Evolutionary conservation across 306 rosid genomes (phyloP).

Genomic region (Cicer arietinum): DNA sequence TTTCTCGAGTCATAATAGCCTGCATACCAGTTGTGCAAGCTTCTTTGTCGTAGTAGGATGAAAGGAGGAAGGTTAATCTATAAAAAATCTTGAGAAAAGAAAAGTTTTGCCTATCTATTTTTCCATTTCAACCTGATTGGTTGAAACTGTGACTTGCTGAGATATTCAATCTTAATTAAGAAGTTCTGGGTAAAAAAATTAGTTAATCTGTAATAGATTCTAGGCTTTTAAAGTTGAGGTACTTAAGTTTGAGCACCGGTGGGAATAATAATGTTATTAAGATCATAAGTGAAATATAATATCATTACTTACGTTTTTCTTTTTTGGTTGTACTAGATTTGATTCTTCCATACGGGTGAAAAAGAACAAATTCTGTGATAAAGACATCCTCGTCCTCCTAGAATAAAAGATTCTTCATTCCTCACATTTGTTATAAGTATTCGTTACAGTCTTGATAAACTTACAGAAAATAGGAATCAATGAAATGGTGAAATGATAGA

Average conservation of each 20-base stretch:
- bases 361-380: background rate
- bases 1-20: background rate
- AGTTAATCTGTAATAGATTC: background rate
- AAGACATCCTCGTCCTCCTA: background rate
- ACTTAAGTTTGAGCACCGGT: background rate
- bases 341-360: background rate
- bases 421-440: background rate
- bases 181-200: background rate
- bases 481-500: no score
- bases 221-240: background rate
- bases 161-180: background rate
- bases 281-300: background rate
- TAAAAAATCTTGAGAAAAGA: background rate
- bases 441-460: no score
- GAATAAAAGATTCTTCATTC: background rate
- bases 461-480: no score
- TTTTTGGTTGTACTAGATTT: background rate
- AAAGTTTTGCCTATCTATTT: background rate
- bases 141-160: constrained; percentile 5
- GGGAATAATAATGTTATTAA: background rate
- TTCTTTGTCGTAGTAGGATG: background rate
- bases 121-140: background rate
- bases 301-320: background rate
- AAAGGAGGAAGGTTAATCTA: background rate
- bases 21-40: background rate